Base-by-base conservation (phyloP, 192 early-diverging fungal genomes). In the Coemansia biformis region DNA sequence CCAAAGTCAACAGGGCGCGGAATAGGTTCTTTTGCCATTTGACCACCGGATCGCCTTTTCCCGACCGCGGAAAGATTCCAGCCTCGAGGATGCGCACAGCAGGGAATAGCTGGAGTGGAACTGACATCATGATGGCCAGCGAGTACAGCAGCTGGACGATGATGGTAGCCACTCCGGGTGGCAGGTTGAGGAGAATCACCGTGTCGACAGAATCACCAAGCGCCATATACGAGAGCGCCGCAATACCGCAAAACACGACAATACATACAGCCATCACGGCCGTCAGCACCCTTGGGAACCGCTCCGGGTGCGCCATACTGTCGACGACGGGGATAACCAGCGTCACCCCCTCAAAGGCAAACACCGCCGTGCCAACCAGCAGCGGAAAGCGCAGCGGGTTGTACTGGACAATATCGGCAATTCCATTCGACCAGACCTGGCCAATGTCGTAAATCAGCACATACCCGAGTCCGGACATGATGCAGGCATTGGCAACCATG, bases 361-460 rank as follows among this genome's bases (percentile, higher is more conserved):
- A 93, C 47, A 94, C 88, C 23, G 94, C 92, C 19, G 94, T 98
- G 22, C 94, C 94, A 24, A 98, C 82, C 54, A 95, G 90, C 36
- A 93, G 59, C 14, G 89, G 80, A 51, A 92, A 94, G 18, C 81
- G 78, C 47, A 81, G 50, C 22, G 75, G 52, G 69, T 97, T 97
- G 64, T 91, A 82, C 43, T 77, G 61, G 35, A 85, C 57, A 16
- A 91, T 90, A 10, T 75, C 48, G 15, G 81, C 60, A 9, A 91
- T 41, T 0, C 77, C 77, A 33, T 63, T 67, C 24, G 38, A 19
- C 32, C 36, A 21, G 3, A 73, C 51, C 15, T 16, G 19, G 9
- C 43, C 48, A 26, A 93, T 50, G 60, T 93, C 89, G 52, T 79
- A 86, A 44, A 79, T 79, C 57, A 93, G 84, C 43, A 97, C 74